These are phyloP conservation scores for Xylaria multiplex DNA, from an alignment of 2,329 filamentous ascomycete species.

Conservation along the genomic window DNA sequence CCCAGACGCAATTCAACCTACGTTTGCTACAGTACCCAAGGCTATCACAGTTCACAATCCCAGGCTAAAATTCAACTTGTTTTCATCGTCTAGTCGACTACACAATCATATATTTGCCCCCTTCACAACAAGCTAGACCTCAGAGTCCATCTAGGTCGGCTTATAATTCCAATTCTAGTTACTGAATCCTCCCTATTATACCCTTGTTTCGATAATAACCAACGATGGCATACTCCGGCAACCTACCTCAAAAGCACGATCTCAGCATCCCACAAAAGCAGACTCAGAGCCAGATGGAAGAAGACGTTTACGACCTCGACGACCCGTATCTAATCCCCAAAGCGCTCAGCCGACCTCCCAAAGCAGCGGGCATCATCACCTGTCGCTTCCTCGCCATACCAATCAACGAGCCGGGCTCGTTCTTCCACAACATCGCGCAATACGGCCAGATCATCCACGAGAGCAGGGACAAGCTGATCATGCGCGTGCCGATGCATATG, in stretches of 20 bases:
- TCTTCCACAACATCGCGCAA: slow-evolving; percentile 26
- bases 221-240: slow-evolving; percentile 3
- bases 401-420: slow-evolving; percentile 1
- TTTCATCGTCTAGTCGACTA: neutral
- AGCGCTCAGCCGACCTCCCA: neutral
- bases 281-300: neutral
- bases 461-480: slow-evolving; percentile 31
- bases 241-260: neutral
- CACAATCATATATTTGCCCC: neutral
- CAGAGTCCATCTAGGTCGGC: neutral
- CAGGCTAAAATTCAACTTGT: neutral
- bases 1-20: neutral
- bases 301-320: slow-evolving; percentile 25
- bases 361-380: slow-evolving; percentile 2
- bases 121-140: neutral
- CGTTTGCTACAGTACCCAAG: neutral
- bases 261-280: neutral
- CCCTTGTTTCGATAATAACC: too few species aligned
- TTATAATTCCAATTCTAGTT: neutral
- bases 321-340: slow-evolving; percentile 22
- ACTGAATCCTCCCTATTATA: neutral
- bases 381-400: slow-evolving; percentile 26
- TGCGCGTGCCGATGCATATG: slow-evolving; percentile 16
- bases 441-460: slow-evolving; percentile 37
- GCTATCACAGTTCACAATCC: neutral